Base-by-base conservation (phyloP, 2,329 filamentous ascomycete species). In the Penicillium polonicum region DNA sequence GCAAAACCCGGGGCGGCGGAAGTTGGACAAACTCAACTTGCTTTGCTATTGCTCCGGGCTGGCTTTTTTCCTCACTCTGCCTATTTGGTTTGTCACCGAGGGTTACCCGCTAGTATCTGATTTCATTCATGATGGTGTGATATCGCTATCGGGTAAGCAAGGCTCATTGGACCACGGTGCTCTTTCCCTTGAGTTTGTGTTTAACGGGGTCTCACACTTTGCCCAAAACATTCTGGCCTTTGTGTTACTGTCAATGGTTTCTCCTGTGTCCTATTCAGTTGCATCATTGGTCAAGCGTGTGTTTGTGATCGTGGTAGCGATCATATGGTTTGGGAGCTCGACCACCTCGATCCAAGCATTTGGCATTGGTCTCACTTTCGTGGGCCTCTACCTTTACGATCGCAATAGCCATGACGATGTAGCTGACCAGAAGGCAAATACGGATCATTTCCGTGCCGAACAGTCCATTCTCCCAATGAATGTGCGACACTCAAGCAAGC, bases 161-260 rank as follows among this genome's bases (percentile, higher is more conserved):
- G 91, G 88, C 27, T 85, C 90, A 2, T 76, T 85, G 54, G 85
- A 87, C 59, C 85, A 87, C 68, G 83, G 84, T 48, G 77, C 81
- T 9, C 75, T 89, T 8, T 73, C 81, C 2, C 70, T 95, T n/a
- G 94, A 99, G 71, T 97, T 96, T 72, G 74, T 97, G 51, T 97
- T 99, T 82, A 99, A 99, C 74, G 94, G 94, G 55, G 88, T 91
- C 4, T 97, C 96, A 72, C 94, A 99, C 76, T 99, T 97, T 74
- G 90, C 86, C 17, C 94, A 99, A 71, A 97, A 96, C 71, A 95
- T 99, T 52, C 83, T 99, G 54, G 94, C 94, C 0, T 99, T 99
- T 71, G 82, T 96, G 23, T 82, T 99, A 6, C 81, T 99, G 7
- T 96, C 92, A 53, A 89, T 96, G 80, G 89, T 97, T 13, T 96